Evolutionary conservation across 176 grass and related monocot species (phyloP).

Genomic region (Metroxylon sagu): DNA sequence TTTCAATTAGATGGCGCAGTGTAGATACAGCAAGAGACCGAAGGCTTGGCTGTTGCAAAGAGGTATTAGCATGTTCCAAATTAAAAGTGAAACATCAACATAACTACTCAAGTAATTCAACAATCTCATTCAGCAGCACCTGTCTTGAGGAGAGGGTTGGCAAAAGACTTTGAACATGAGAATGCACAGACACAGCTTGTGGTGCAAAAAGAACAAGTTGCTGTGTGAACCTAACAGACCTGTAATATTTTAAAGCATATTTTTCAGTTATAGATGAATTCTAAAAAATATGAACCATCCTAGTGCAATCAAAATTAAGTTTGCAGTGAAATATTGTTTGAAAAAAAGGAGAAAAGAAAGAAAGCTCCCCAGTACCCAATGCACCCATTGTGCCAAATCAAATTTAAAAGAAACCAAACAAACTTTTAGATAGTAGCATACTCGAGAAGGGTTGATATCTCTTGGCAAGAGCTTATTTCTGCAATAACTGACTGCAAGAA

Average conservation of each 20-base stretch:
- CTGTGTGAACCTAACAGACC: constrained; percentile 94
- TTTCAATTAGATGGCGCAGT: constrained; percentile 82
- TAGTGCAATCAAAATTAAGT: constrained; percentile 8
- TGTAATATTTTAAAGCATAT: constrained; percentile 28
- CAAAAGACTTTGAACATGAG: constrained; percentile 78
- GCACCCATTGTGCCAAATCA: not conserved
- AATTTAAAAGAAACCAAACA: not conserved
- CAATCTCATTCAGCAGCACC: constrained; percentile 23
- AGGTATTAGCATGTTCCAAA: constrained; percentile 14
- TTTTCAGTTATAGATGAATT: not conserved
- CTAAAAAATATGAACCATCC: constrained; percentile 24
- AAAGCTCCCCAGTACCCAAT: not conserved
- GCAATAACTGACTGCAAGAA: constrained; percentile 83
- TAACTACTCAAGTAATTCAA: not conserved
- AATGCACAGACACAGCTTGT: constrained; percentile 88
- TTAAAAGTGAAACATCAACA: constrained; percentile 15
- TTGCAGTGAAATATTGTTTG: too few species aligned
- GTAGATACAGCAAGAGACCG: constrained; percentile 83
- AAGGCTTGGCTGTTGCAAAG: constrained; percentile 66
- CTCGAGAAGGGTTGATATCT: constrained; percentile 79
- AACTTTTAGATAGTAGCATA: constrained; percentile 25
- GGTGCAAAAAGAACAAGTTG: constrained; percentile 99
- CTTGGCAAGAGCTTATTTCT: constrained; percentile 93
- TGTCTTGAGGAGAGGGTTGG: constrained; percentile 86
- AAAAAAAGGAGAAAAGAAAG: not conserved